These are phyloP conservation scores for Plantago ovata DNA, from an alignment of 257 asterid genomes.

Conservation along the genomic window DNA sequence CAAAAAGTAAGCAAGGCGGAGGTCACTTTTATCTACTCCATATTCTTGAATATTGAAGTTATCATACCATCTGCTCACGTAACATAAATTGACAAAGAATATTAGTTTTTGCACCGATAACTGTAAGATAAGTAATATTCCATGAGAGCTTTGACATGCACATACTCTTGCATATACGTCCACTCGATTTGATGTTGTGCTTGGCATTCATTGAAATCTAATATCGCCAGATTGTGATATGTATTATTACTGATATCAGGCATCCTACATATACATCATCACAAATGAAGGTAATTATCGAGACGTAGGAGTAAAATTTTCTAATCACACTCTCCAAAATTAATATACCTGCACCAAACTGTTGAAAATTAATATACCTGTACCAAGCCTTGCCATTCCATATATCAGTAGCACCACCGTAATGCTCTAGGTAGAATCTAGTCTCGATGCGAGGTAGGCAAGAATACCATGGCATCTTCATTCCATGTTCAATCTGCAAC, in stretches of 20 bases:
- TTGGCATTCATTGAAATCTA: slow-evolving; percentile 49
- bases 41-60: slow-evolving; percentile 20
- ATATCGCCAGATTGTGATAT: slow-evolving; percentile 36
- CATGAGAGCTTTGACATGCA: background rate
- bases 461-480: slow-evolving; percentile 44
- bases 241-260: slow-evolving; percentile 36
- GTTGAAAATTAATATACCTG: slow-evolving; percentile 26
- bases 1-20: slow-evolving; percentile 34
- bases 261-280: slow-evolving; percentile 1
- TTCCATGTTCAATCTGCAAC: slow-evolving; percentile 21
- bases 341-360: too few species aligned
- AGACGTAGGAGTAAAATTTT: too few species aligned
- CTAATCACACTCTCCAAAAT: too few species aligned
- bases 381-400: slow-evolving; percentile 39
- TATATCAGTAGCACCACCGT: slow-evolving; percentile 27
- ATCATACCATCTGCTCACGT: slow-evolving; percentile 34
- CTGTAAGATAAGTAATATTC: background rate
- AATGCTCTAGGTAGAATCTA: slow-evolving; percentile 27
- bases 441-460: slow-evolving; percentile 38
- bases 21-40: slow-evolving; percentile 33
- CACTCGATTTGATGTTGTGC: slow-evolving; percentile 49
- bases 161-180: slow-evolving; percentile 29
- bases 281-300: too few species aligned
- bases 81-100: background rate
- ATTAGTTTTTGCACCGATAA: too few species aligned